Conservation (phyloP, 192 early-diverging fungal genomes). For the Coemansia sp. region DNA sequence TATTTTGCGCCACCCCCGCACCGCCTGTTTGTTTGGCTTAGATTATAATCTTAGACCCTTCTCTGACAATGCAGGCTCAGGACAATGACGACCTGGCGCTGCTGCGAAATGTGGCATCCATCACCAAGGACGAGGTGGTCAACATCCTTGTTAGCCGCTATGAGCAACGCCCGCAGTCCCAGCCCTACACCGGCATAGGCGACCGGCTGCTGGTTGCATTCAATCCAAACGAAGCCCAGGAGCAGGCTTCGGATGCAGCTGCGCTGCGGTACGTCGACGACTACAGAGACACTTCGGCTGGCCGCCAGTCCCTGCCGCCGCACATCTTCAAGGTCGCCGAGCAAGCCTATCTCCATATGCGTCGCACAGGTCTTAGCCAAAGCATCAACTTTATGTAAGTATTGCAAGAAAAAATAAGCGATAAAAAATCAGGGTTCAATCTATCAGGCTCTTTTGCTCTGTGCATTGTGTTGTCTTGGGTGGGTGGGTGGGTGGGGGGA, state of each 20-base stretch:
- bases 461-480: background rate
- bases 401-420: background rate
- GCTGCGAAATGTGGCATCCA: conserved; percentile 22
- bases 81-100: conserved; percentile 53
- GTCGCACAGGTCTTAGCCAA: conserved; percentile 82
- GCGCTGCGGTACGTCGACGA: conserved; percentile 72
- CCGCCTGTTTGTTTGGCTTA: background rate
- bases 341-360: conserved; percentile 85
- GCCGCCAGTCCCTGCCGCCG: conserved; percentile 57
- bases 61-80: conserved; percentile 41
- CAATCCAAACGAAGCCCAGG: conserved; percentile 61
- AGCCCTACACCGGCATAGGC: conserved; percentile 70
- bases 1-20: conserved; percentile 1
- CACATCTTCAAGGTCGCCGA: conserved; percentile 86
- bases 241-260: conserved; percentile 58
- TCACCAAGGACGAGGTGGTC: conserved; percentile 32
- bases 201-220: conserved; percentile 69
- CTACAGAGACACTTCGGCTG: conserved; percentile 63
- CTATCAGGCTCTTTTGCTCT: too few relatives aligned
- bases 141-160: conserved; percentile 38
- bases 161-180: conserved; percentile 43
- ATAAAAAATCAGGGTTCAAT: too few relatives aligned
- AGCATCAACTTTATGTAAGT: conserved; percentile 83
- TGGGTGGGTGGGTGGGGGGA: background rate
- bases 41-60: background rate